Base-by-base conservation (phyloP, 768 basidiomycete genomes). In the Boletus reticulatus region DNA sequence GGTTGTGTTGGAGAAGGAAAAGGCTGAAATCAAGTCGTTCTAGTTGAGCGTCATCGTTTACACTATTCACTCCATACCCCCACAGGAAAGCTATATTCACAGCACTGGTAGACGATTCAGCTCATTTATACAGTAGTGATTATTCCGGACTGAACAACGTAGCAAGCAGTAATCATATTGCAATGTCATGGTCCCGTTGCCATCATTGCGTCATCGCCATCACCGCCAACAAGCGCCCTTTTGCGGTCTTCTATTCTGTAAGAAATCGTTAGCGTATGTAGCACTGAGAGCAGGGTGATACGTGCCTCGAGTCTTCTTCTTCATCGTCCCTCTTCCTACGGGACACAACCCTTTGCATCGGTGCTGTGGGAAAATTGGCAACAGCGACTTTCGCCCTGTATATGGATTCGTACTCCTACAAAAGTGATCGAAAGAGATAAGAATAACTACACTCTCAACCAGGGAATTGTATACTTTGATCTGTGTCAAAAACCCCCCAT, bases 391-490 rank as follows among this genome's bases (percentile, higher is more conserved):
- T 83, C 10, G 94, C 94, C 63, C 83, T 85, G 68, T 94, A 92
- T 66, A 96, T 96, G 5, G 92, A 89, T 71, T 95, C 92, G 61
- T 94, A 96, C 76, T 94, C 94, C 92, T 94, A 43, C 41, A 20
- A 12, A 46, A 19, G 34, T 32, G 52, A 44, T 44, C 22, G 41
- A 48, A 50, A 31, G 44, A 45, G 47, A 29, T 55, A 16, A 48
- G 36, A 39, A 37, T 11, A 44, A 27, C n/a, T 31, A n/a, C n/a
- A 19, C 29, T 49, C 36, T 34, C 14, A n/a, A 8, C 34, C 47
- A 32, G 29, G 13, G 42, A 50, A 31, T 43, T 14, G 36, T 75
- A 27, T 53, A 88, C 91, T 82, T 96, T 95, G 67, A 96, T 88
- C 69, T 96, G 94, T 11, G 89, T 91, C 63, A 95, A 70, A 72